These are phyloP conservation scores for Cronartium quercuum DNA, from an alignment of 1,284 basidiomycete species.

Conservation along the genomic window DNA sequence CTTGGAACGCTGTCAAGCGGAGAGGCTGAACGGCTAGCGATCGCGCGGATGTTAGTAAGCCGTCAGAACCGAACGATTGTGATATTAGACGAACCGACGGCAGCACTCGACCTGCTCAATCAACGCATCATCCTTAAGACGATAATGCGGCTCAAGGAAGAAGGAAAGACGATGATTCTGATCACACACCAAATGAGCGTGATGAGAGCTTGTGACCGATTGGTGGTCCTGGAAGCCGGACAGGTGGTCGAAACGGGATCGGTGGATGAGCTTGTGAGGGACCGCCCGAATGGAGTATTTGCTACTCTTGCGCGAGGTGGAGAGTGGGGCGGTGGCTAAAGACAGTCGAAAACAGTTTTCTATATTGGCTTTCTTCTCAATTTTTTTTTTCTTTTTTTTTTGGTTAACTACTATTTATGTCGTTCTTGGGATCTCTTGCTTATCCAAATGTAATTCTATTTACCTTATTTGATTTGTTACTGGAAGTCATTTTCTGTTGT, in stretches of 20 bases:
- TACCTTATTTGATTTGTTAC: too few relatives aligned
- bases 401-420: too few relatives aligned
- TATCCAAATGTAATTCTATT: too few relatives aligned
- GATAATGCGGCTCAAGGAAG: conserved; percentile 69
- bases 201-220: conserved; percentile 70
- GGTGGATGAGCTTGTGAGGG: conserved; percentile 39
- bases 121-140: conserved; percentile 82
- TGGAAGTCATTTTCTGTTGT: too few relatives aligned
- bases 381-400: too few relatives aligned
- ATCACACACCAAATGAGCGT: conserved; percentile 93
- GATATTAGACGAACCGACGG: conserved; percentile 80
- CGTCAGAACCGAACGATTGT: conserved; percentile 46
- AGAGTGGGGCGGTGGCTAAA: background rate
- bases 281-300: conserved; percentile 42
- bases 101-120: conserved; percentile 82
- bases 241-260: conserved; percentile 73
- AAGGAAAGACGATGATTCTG: conserved; percentile 80
- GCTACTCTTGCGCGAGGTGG: conserved; percentile 33
- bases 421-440: too few relatives aligned
- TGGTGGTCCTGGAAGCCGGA: conserved; percentile 82
- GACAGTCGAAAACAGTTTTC: too few relatives aligned
- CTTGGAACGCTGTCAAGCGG: conserved; percentile 45
- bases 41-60: conserved; percentile 47
- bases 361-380: too few relatives aligned
- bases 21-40: conserved; percentile 48